Evolutionary conservation across 768 basidiomycete genomes (phyloP).

Genomic region (Boletales sp.): DNA sequence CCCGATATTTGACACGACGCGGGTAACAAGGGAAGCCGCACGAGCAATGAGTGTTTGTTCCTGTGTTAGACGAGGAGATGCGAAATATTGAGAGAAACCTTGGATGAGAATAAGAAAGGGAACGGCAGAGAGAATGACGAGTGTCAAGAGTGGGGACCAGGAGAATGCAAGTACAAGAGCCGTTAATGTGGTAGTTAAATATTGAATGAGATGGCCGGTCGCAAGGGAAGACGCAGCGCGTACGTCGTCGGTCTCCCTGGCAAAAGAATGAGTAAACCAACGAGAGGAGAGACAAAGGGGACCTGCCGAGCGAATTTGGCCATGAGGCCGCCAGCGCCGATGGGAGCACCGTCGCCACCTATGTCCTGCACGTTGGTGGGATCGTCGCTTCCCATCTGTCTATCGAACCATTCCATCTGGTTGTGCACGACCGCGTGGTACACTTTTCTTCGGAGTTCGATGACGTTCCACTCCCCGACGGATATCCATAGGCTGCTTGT

Average conservation of each 20-base stretch:
- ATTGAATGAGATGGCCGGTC: slow-evolving; percentile 74
- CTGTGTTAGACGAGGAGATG: slow-evolving; percentile 58
- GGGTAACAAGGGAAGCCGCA: slow-evolving; percentile 79
- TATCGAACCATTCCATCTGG: slow-evolving; percentile 91
- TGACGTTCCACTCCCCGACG: slow-evolving; percentile 77
- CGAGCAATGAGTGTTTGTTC: slow-evolving; percentile 66
- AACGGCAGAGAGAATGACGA: slow-evolving; percentile 88
- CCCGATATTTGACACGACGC: slow-evolving; percentile 69
- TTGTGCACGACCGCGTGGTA: slow-evolving; percentile 64
- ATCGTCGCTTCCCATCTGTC: slow-evolving; percentile 61
- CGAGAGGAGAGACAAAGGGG: neutral
- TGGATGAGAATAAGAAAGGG: slow-evolving; percentile 80
- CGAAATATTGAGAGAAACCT: slow-evolving; percentile 64
- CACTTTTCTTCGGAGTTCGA: slow-evolving; percentile 62
- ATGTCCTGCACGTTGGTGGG: slow-evolving; percentile 34
- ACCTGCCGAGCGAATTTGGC: slow-evolving; percentile 80
- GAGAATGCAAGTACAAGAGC: slow-evolving; percentile 80
- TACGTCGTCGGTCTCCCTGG: slow-evolving; percentile 92
- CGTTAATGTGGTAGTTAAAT: slow-evolving; percentile 73
- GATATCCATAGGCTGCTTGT: slow-evolving; percentile 84
- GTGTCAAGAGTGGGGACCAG: slow-evolving; percentile 77
- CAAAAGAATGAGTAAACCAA: slow-evolving; percentile 5
- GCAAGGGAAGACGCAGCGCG: slow-evolving; percentile 80
- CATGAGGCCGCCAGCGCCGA: slow-evolving; percentile 90
- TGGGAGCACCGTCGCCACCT: slow-evolving; percentile 42